These are phyloP conservation scores for Phoenix roebelenii DNA, from an alignment of 176 grass and related monocot species.

Conservation along the genomic window DNA sequence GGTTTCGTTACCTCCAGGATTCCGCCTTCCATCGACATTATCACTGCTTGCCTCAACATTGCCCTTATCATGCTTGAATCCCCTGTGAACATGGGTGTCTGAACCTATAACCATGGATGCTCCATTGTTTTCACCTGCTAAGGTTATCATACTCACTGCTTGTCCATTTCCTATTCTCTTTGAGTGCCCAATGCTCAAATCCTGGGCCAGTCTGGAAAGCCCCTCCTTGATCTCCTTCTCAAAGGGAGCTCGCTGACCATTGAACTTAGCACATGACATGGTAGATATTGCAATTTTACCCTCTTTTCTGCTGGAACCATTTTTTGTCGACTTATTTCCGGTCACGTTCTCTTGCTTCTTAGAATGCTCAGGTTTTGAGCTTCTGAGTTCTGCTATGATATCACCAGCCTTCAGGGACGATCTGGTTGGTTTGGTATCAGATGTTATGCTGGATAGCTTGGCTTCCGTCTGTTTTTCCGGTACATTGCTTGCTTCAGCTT, in stretches of 20 bases:
- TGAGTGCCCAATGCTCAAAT: not conserved
- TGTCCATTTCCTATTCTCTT: slow-evolving; percentile 4
- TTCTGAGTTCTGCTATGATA: slow-evolving; percentile 10
- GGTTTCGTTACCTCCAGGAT: not conserved
- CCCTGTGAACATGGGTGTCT: too few relatives aligned
- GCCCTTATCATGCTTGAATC: too few relatives aligned
- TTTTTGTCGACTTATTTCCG: not conserved
- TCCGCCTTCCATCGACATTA: not conserved
- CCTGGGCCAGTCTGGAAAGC: slow-evolving; percentile 29
- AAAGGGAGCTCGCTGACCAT: slow-evolving; percentile 30
- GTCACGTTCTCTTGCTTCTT: not conserved
- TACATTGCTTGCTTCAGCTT: too few relatives aligned
- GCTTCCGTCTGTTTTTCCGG: too few relatives aligned
- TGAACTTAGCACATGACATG: slow-evolving; percentile 24
- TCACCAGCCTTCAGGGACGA: too few relatives aligned
- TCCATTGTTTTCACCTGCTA: slow-evolving; percentile 69
- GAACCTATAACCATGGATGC: slow-evolving; percentile 61
- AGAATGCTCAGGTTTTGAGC: slow-evolving; percentile 3
- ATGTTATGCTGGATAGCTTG: too few relatives aligned
- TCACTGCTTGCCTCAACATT: too few relatives aligned
- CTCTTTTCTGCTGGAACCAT: slow-evolving; percentile 11
- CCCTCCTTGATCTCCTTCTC: slow-evolving; percentile 50
- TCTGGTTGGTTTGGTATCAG: too few relatives aligned
- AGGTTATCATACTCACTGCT: slow-evolving; percentile 43
- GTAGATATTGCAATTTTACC: slow-evolving; percentile 43